Conservation (phyloP, 495 filamentous ascomycete genomes). For the Hyphodiscus hymeniophilus region DNA sequence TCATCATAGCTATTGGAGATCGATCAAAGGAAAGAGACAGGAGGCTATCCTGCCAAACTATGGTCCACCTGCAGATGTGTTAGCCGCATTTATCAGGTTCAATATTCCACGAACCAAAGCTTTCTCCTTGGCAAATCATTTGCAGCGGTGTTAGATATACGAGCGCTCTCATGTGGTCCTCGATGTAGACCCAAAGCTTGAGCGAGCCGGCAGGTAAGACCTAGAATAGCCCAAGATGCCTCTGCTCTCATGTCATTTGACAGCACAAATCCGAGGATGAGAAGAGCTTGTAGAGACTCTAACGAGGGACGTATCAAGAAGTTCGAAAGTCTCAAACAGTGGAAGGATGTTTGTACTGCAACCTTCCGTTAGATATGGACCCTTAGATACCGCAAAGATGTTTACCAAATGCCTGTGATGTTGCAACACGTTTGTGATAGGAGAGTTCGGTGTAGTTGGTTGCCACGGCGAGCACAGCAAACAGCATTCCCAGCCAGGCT, state of each 20-base stretch:
- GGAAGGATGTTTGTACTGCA: conserved; percentile 47
- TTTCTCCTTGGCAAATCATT: conserved; percentile 26
- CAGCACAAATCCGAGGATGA: conserved; percentile 45
- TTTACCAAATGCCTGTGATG: conserved; percentile 33
- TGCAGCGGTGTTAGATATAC: conserved; percentile 6
- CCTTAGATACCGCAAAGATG: neutral
- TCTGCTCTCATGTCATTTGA: conserved; percentile 54
- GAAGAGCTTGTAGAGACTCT: conserved; percentile 48
- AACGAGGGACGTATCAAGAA: conserved; percentile 45
- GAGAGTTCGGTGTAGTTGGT: conserved; percentile 72
- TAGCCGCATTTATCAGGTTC: neutral
- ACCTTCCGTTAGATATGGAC: conserved; percentile 19
- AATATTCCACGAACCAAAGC: conserved; percentile 27
- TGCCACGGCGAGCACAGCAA: conserved; percentile 71
- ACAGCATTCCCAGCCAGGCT: conserved; percentile 65
- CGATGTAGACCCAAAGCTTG: conserved; percentile 46
- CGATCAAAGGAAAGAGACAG: conserved; percentile 49
- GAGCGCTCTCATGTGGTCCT: conserved; percentile 27
- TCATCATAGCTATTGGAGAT: conserved; percentile 21
- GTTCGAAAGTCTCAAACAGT: conserved; percentile 45
- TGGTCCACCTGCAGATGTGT: conserved; percentile 39
- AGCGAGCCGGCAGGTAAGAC: conserved; percentile 45
- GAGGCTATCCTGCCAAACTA: conserved; percentile 47
- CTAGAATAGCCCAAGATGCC: conserved; percentile 48
- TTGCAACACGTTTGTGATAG: conserved; percentile 41